Base-by-base conservation (phyloP, 805 yeast species). In the Schwanniomyces vanrijiae region DNA sequence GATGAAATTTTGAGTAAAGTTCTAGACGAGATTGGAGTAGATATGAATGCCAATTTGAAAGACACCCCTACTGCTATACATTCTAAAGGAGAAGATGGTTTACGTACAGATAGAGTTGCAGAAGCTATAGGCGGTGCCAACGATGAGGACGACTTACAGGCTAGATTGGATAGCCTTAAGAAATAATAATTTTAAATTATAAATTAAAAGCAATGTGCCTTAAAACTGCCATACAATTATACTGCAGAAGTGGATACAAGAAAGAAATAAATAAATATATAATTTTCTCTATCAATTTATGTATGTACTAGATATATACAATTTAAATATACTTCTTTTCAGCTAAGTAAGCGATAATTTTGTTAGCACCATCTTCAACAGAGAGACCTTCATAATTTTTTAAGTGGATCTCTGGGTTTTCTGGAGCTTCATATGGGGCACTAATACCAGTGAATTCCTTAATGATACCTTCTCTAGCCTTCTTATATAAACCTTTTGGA, bases 341-440 rank as follows among this genome's bases (percentile, higher is more conserved):
- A 39, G 73, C 68, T 61, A 88, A 77, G 64, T 89, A 90, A 43
- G 82, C 82, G 55, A 80, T 78, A 61, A 91, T 86, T 54, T 77
- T 71, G 55, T 78, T 68, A 26, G 95, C 96, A 60, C 92, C 82
- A 62, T 90, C 88, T 71, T 91, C 97, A 40, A 90, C 81, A 35
- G 86, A 69, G 45, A 76, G 71, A 58, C 82, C 76, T 45, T 64
- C 62, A 62, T 86, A 85, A 48, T 92, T 89, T 56, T 80, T 81
- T 63, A 91, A 71, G 62, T 86, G 91, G 49, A 91, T 76, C 71
- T 91, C 98, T 22, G 98, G 89, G 29, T 69, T 60, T 55, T 78
- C 86, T 43, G 98, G 98, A 3, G 88, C 94, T 75, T 91, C 98
- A 66, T 91, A 91, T 33, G 98, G 98, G 9, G 97, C 97, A 54